Evolutionary conservation across 2,329 filamentous ascomycete genomes (phyloP).

Genomic region (Claviceps africana): DNA sequence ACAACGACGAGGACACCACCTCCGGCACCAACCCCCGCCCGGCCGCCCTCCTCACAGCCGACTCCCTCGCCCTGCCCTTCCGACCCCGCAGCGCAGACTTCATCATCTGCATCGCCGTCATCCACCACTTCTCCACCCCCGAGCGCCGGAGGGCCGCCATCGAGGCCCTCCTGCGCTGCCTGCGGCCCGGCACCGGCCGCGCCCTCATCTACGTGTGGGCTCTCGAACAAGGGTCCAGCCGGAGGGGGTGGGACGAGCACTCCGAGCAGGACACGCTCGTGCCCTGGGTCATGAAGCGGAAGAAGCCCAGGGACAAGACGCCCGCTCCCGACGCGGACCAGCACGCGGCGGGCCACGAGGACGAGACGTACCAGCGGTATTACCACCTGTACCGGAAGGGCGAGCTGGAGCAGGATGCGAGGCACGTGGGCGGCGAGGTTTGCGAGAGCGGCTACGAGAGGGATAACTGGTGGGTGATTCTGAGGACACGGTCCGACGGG

Average conservation of each 20-base stretch:
- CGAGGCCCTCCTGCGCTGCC: conserved; percentile 51
- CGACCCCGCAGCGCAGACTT: conserved; percentile 52
- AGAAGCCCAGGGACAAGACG: background rate
- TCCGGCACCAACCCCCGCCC: conserved; percentile 24
- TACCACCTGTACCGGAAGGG: conserved; percentile 85
- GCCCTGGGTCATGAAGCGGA: conserved; percentile 64
- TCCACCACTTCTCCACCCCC: conserved; percentile 80
- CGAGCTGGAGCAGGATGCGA: conserved; percentile 72
- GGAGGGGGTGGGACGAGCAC: conserved; percentile 76
- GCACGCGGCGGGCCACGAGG: no score
- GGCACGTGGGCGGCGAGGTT: conserved; percentile 58
- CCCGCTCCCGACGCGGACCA: background rate
- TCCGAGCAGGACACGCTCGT: conserved; percentile 86
- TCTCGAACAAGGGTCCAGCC: conserved; percentile 74
- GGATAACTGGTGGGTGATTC: conserved; percentile 95
- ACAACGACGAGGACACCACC: background rate
- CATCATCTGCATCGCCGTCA: conserved; percentile 82
- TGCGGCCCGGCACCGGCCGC: conserved; percentile 46
- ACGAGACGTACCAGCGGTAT: conserved; percentile 66
- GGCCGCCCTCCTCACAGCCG: conserved; percentile 53
- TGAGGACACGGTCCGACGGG: conserved; percentile 11
- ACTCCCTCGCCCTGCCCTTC: conserved; percentile 74
- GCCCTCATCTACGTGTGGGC: conserved; percentile 90
- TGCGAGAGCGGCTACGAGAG: conserved; percentile 80
- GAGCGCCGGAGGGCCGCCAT: conserved; percentile 61